Base-by-base conservation (phyloP, 495 filamentous ascomycete species). In the Aspergillus campestris region DNA sequence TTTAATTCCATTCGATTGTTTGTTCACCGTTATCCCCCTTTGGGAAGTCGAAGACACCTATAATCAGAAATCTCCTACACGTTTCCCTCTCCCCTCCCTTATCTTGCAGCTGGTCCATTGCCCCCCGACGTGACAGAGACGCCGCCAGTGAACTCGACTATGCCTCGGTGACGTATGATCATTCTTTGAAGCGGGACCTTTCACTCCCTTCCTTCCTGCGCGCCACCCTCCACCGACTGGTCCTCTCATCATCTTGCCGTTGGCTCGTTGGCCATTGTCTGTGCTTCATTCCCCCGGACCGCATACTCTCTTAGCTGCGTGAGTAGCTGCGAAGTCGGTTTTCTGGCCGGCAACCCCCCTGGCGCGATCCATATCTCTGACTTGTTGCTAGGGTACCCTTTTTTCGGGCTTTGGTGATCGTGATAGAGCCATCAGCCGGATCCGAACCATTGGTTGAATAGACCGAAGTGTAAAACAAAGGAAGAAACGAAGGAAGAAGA, bases 151-250 rank as follows among this genome's bases (percentile, higher is more conserved):
- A 24, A 34, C 37, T 40, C 38, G 49, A 53, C 40, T 57, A 61
- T 61, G 59, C 43, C 44, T 49, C 42, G 49, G 51, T 61, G 59
- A 61, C 53, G 56, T 56, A 59, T 47, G 28, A 45, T 43, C 59
- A 59, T 61, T 61, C 55, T 34, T 61, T 47, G 51, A 50, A 52
- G 50, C 53, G 55, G 55, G 56, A 51, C 49, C 39, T 33, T 49
- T 52, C 39, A 44, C 46, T 27, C 47, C 52, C 52, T 55, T 53
- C 45, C 48, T 46, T 50, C 50, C 42, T 33, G 40, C 33, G 44
- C 37, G 24, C 7, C 34, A 40, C 30, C 35, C 29, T 31, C 34
- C 18, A 24, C 2, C 18, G 18, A 24, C 18, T 24, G 4, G 18
- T 24, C 18, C 18, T 24, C 18, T 24, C 18, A 24, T 2, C 18